Evolutionary conservation across 768 basidiomycete species (phyloP), one percentile per base, ranked within the genome.

Genomic region (Calocybe cyanea): DNA sequence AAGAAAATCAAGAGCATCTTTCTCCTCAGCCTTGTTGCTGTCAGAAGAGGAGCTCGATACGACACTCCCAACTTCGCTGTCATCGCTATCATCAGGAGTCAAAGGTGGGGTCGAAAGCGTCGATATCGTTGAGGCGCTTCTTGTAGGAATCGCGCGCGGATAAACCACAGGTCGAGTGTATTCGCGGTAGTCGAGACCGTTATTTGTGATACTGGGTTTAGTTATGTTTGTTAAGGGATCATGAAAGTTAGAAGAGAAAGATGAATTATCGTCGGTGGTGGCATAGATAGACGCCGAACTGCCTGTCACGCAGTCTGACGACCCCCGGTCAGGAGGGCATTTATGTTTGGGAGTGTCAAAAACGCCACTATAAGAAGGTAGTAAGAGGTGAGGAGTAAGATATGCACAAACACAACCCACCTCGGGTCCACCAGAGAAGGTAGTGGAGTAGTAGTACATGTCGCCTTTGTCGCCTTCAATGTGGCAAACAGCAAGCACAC

Each of bases 241-340:
- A 40, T 45, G 37, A 28, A 48, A 45, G 36, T 53, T 41, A 36
- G 68, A 67, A 48, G 66, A 66, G 54, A 63, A 60, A 58, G 64
- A 62, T 57, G 69, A 67, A 57, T 69, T 63, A 66, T 69, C 65
- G 60, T 71, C 67, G 55, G 70, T 64, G 55, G 70, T 64, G 61
- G 77, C 71, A 58, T 72, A 67, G 51, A 65, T 68, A 62, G 74
- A 72, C 89, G 87, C 79, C 83, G 78, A 77, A 73, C 82, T 77
- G 87, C 79, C 90, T 92, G 85, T 92, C 90, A 92, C 90, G 80
- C 87, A 84, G 78, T 78, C 81, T 76, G 81, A 83, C 88, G 90
- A 92, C 90, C 90, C 90, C 86, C 90, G 63, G 63, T 88, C 84
- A 58, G 88, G 89, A 88, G 89, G 90, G 90, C 90, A 92, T 92